Evolutionary conservation across 164 flowering plant genomes (phyloP), one percentile per base, ranked within the genome.

Genomic region (Dillenia turbinata): DNA sequence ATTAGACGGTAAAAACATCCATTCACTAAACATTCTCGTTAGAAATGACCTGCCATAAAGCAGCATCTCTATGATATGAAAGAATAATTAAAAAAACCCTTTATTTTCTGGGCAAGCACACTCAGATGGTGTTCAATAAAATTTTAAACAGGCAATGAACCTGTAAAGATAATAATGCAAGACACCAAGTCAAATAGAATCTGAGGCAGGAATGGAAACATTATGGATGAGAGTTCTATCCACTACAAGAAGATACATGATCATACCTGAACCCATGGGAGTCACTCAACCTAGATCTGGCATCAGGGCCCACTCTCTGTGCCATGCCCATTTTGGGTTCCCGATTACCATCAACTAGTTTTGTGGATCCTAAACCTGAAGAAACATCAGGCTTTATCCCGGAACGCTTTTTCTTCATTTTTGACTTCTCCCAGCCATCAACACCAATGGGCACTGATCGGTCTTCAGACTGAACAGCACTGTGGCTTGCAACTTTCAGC

Each of bases 341-440:
- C 60, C 79, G 72, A 54, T 73, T 69, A 46, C 83, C 83, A 70
- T 87, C 87, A 62, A 60, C 50, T 46, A 80, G 70, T 69, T 79
- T 81, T 33, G 65, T 47, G 19, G 77, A 50, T 11, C 60, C 45
- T 44, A 69, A 47, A 74, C 76, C 66, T 24, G 78, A 60, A 71
- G 84, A 74, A 68, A 60, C 71, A 74, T 85, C 95, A 52, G 83
- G 61, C 74, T 88, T 90, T 63, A 83, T 86, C 33, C 74, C 87
- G 55, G 96, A 84, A 46, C 95, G 97, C 69, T 80, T 88, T 71
- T 87, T 88, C 78, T 84, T 84, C 93, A 84, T 85, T 72, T 84
- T 88, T 67, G 95, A 70, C 77, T 85, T 91, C 59, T 91, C 97
- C 96, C 96, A 91, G 64, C 92, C 85, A 69, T 86, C 91, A 54